phyloP scores from a whole-genome alignment of 2,329 filamentous ascomycete species.

The Fusarium chlamydosporum region DNA sequence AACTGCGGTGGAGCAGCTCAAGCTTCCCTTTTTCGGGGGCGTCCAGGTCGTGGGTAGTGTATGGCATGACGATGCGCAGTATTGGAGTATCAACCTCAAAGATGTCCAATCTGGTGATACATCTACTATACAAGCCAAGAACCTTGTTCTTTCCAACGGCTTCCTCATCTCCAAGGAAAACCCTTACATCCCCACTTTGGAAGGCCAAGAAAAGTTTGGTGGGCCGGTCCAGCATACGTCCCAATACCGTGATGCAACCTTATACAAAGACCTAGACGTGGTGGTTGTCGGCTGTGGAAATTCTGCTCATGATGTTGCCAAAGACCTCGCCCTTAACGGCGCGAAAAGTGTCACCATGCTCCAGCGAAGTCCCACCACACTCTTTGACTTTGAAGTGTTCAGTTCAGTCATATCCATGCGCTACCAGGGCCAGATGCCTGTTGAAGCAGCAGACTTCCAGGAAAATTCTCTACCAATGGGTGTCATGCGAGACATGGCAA shows the following conservation, averaged over 20 bases:
- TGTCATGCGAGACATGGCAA: neutral
- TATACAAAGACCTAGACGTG: neutral
- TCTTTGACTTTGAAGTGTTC: neutral
- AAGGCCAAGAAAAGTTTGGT: neutral
- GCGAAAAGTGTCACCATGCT: neutral
- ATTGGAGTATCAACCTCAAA: neutral
- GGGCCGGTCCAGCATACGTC: neutral
- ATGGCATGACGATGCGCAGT: neutral
- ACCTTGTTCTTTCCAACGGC: neutral
- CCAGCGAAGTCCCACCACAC: neutral
- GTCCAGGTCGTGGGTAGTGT: neutral
- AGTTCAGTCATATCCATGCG: neutral
- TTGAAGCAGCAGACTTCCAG: constrained; percentile 2
- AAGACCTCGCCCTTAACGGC: neutral
- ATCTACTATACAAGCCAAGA: neutral
- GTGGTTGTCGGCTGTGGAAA: neutral
- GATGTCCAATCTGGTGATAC: neutral
- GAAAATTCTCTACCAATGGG: neutral
- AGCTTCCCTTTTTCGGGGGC: constrained; percentile 3
- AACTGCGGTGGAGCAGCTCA: neutral
- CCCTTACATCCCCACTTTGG: neutral
- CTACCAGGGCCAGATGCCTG: neutral
- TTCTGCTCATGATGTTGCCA: neutral
- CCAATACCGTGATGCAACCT: neutral
- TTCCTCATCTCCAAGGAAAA: constrained; percentile 6